Evolutionary conservation across 2,329 filamentous ascomycete species (phyloP), one percentile per base, ranked within the genome.

Genomic region (Chrysoporthe deuterocubensis): DNA sequence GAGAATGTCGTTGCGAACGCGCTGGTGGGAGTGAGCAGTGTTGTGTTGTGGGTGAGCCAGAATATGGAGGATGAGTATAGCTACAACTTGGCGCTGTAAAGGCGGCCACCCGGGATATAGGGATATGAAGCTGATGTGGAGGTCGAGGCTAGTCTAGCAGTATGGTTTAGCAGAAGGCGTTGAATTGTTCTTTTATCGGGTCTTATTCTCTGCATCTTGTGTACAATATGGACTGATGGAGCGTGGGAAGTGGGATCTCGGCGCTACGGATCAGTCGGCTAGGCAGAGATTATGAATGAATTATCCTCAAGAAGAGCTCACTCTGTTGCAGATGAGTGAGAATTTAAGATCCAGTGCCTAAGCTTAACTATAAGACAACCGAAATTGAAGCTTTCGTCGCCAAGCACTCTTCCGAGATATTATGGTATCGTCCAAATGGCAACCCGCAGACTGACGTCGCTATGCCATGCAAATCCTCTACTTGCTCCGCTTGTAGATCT

Each of bases 401-500:
- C 18, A 42, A 50, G 42, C 37, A 40, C 60, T 50, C 62, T 50
- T 42, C 21, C 58, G 32, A 44, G 14, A 21, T 48, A 61, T 40
- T 44, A 52, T 67, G 62, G 65, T 67, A 69, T 58, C 68, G n/a
- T 67, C 62, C 61, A 59, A 34, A 48, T 13, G 7, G 26, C 16
- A 48, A 32, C 58, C 43, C 9, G 50, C 50, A 54, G 46, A 44
- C 42, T n/a, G 8, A 18, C 13, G 14, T 40, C 16, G 40, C 21
- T 14, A 40, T 60, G 18, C 21, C 37, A n/a, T 26, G 8, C 5
- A 34, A 11, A 48, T 21, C 48, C 40, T 50, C 80, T 92, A 98
- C 83, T 97, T 98, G 87, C 89, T 96, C 77, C 96, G 88, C 89
- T 97, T 97, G 88, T 98, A 98, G 78, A 99, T 98, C 88, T 99